Evolutionary conservation across 2,329 filamentous ascomycete species (phyloP).

Genomic region (Neocucurbitaria cava): DNA sequence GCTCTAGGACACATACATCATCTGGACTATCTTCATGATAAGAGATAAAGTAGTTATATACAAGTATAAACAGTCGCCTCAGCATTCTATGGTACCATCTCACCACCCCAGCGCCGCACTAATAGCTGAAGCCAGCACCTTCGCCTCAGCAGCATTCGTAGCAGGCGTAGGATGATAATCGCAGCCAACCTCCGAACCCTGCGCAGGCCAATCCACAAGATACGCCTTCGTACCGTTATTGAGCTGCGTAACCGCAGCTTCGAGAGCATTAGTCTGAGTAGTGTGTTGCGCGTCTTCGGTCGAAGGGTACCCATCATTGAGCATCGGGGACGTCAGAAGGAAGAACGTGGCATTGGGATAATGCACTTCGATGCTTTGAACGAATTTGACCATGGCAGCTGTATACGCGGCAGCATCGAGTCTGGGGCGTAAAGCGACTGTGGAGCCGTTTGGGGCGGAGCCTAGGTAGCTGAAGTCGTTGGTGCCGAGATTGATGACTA

Average conservation of each 20-base stretch:
- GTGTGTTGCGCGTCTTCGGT: slow-evolving; percentile 49
- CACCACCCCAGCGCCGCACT: slow-evolving; percentile 24
- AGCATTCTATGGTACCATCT: neutral
- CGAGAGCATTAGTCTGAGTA: slow-evolving; percentile 46
- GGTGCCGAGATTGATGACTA: slow-evolving; percentile 56
- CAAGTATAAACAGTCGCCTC: neutral
- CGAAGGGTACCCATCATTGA: slow-evolving; percentile 50
- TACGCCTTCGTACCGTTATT: slow-evolving; percentile 39
- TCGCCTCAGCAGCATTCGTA: slow-evolving; percentile 45
- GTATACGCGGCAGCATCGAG: slow-evolving; percentile 18
- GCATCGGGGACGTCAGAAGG: slow-evolving; percentile 51
- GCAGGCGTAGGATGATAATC: slow-evolving; percentile 54
- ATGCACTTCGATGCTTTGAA: slow-evolving; percentile 41
- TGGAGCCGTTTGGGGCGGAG: neutral
- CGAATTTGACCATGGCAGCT: slow-evolving; percentile 35
- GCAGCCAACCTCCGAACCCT: slow-evolving; percentile 51
- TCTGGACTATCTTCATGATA: no score
- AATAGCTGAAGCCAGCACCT: slow-evolving; percentile 30
- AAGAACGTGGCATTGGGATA: slow-evolving; percentile 51
- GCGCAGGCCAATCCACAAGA: slow-evolving; percentile 53
- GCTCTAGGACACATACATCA: no score
- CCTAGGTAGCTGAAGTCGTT: slow-evolving; percentile 52
- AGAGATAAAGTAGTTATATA: no score
- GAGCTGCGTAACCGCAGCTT: slow-evolving; percentile 43
- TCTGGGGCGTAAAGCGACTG: slow-evolving; percentile 12